Conservation (phyloP, 106 monocot species). For the Vanilla planifolia region DNA sequence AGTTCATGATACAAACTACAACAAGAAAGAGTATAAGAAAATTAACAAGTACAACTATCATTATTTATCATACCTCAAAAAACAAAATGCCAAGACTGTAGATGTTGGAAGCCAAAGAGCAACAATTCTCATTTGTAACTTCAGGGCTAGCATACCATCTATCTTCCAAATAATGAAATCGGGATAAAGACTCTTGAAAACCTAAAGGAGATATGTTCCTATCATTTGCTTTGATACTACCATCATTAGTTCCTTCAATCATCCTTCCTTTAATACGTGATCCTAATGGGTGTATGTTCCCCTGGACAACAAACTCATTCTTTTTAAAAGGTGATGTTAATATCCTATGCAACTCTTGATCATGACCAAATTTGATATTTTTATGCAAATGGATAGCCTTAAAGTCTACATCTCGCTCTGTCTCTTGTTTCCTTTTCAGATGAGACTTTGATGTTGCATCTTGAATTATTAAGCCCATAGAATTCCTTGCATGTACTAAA, state of each 20-base stretch:
- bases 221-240: conserved; percentile 5
- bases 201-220: conserved; percentile 3
- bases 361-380: conserved; percentile 21
- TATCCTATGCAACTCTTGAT: neutral
- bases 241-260: conserved; percentile 16
- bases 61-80: conserved; percentile 89
- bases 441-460: conserved; percentile 14
- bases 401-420: conserved; percentile 15
- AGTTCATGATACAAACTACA: no score
- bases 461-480: conserved; percentile 9
- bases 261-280: conserved; percentile 6
- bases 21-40: no score
- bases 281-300: conserved; percentile 4
- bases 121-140: conserved; percentile 26
- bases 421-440: conserved; percentile 45
- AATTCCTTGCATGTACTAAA: conserved; percentile 13
- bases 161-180: conserved; percentile 53
- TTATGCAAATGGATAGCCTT: conserved; percentile 18
- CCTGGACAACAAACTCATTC: conserved; percentile 1
- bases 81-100: conserved; percentile 90
- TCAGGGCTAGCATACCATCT: conserved; percentile 91
- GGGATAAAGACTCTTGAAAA: conserved; percentile 12
- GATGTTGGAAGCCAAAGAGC: conserved; percentile 51
- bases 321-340: conserved; percentile 14
- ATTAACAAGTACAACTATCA: no score